A percentile compares a stretch with the other conserved stretches of the same genome.
phyloP scores from a whole-genome alignment of 371 early-diverging fungal genomes.

The Mucor saturninus region DNA sequence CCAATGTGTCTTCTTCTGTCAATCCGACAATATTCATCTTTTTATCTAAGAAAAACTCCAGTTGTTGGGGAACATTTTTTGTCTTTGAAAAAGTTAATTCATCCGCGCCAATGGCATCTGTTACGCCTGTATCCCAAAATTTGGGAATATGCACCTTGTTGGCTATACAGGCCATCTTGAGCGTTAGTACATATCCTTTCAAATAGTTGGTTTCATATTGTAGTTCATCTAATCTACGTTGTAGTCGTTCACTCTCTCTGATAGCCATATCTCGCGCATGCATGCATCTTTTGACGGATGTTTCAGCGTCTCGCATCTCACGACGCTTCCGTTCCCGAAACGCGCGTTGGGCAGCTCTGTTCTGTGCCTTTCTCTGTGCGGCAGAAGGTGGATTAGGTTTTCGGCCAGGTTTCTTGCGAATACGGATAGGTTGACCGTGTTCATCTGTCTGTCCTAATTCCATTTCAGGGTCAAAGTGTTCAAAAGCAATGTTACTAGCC shows the following conservation, averaged over 20 bases:
- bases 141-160: conserved; percentile 43
- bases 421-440: conserved; percentile 36
- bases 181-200: conserved; percentile 35
- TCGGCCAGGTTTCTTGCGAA: conserved; percentile 48
- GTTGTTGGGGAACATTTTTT: conserved; percentile 33
- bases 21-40: conserved; percentile 30
- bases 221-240: conserved; percentile 31
- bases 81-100: conserved; percentile 32
- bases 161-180: conserved; percentile 43
- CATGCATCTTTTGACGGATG: conserved; percentile 35
- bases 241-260: conserved; percentile 17
- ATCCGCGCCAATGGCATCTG: conserved; percentile 41
- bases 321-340: conserved; percentile 47
- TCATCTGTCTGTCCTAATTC: conserved; percentile 45
- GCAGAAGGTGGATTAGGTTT: conserved; percentile 47
- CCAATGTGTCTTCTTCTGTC: background rate
- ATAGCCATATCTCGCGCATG: conserved; percentile 36
- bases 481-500: conserved; percentile 27
- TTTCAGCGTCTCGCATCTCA: conserved; percentile 49
- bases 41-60: conserved; percentile 44
- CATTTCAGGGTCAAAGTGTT: conserved; percentile 46
- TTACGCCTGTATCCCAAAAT: conserved; percentile 34
- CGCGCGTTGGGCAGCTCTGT: conserved; percentile 44
- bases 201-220: conserved; percentile 42
- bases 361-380: conserved; percentile 54